phyloP scores from a whole-genome alignment of 2,329 filamentous ascomycete species.

The Ceratocystis albifundus region DNA sequence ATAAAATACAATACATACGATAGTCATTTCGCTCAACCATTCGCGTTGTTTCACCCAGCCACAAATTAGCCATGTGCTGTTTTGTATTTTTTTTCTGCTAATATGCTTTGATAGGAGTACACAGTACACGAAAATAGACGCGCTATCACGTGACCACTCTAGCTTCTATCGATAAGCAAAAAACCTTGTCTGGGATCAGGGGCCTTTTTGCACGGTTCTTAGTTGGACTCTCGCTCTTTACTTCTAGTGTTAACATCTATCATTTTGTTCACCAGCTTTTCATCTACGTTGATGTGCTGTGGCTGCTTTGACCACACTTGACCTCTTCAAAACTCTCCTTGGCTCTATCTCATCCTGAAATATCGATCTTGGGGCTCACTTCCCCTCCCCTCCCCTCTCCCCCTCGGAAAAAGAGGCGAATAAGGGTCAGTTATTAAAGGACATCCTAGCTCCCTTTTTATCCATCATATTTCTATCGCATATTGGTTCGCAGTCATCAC shows the following conservation, averaged over 20 bases:
- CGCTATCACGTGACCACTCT: not conserved
- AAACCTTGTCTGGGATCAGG: not conserved
- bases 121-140: not conserved
- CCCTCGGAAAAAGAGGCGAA: not conserved
- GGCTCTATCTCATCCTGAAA: not conserved
- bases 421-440: not conserved
- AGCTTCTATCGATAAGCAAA: not conserved
- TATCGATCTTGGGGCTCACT: not conserved
- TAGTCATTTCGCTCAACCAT: not conserved
- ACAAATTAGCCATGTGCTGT: no score
- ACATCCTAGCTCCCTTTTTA: slow-evolving; percentile 11
- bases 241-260: no score
- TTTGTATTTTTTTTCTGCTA: no score
- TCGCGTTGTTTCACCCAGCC: no score
- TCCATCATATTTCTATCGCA: slow-evolving; percentile 10
- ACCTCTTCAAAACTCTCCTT: not conserved
- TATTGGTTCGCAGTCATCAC: slow-evolving; percentile 1
- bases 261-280: no score
- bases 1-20: no score
- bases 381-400: no score
- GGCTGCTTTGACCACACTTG: not conserved
- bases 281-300: no score
- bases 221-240: no score
- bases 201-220: not conserved
- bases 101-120: no score